phyloP scores from a whole-genome alignment of 306 rosid species.

The Sesbania bispinosa region DNA sequence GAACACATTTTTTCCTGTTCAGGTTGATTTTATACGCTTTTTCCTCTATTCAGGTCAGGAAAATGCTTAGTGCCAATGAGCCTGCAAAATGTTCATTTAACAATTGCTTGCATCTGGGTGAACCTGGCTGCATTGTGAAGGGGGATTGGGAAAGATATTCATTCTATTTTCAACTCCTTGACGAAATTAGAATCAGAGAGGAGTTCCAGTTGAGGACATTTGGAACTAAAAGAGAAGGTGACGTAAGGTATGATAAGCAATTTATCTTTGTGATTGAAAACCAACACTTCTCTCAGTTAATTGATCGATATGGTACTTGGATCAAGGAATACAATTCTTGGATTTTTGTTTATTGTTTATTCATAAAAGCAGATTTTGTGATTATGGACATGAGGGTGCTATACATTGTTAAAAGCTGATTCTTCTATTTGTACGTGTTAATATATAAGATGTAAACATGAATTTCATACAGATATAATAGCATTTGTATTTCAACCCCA shows the following conservation, averaged over 20 bases:
- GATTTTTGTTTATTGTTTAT: neutral
- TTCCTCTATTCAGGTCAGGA: slow-evolving; percentile 51
- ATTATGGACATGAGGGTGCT: neutral
- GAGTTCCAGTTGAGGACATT: slow-evolving; percentile 89
- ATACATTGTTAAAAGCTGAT: neutral
- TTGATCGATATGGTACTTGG: neutral
- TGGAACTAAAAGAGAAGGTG: slow-evolving; percentile 96
- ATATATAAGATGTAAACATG: neutral
- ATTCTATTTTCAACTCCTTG: slow-evolving; percentile 86
- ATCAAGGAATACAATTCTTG: neutral
- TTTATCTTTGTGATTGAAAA: neutral
- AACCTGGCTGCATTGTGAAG: slow-evolving; percentile 80
- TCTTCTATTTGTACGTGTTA: neutral
- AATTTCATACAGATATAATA: neutral
- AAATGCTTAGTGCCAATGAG: slow-evolving; percentile 42
- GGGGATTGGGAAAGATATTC: slow-evolving; percentile 92
- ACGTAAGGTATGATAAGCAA: slow-evolving; percentile 64
- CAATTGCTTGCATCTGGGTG: slow-evolving; percentile 89
- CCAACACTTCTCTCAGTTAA: neutral
- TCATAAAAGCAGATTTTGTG: neutral
- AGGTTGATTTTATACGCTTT: slow-evolving; percentile 14
- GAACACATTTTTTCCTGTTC: slow-evolving; percentile 12
- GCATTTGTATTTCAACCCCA: neutral
- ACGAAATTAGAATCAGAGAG: slow-evolving; percentile 84
- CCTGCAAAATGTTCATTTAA: slow-evolving; percentile 65